Percentiles rank a stretch among this genome's conserved stretches.
These are phyloP conservation scores for Fennellomyces sp. DNA, from an alignment of 371 early-diverging fungal species.

Conservation along the genomic window DNA sequence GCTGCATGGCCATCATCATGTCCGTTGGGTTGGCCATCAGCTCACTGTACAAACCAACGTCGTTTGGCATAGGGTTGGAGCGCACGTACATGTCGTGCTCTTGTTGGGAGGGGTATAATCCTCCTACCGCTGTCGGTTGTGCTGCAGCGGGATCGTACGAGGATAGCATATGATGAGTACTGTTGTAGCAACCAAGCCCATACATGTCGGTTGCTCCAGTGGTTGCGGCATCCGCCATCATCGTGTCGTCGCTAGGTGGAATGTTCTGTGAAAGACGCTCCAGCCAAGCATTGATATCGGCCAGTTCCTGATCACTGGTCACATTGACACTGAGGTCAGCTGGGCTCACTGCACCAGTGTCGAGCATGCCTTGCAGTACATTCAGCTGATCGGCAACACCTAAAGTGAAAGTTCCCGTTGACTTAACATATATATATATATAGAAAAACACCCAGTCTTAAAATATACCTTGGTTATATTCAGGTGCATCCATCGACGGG, in stretches of 20 bases:
- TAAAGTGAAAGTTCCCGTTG: too few species aligned
- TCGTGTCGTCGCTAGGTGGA: background rate
- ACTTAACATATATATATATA: background rate
- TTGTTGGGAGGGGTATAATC: constrained; percentile 3
- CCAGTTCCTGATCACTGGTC: constrained; percentile 32
- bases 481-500: constrained; percentile 7
- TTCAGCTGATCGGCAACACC: constrained; percentile 18
- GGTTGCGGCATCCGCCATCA: constrained; percentile 5
- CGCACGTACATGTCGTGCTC: constrained; percentile 18
- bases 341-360: constrained; percentile 17
- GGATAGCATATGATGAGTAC: background rate
- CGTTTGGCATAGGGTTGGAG: constrained; percentile 8
- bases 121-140: background rate
- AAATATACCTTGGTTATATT: constrained; percentile 15
- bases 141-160: background rate
- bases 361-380: constrained; percentile 16
- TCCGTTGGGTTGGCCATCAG: background rate
- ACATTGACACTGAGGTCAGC: constrained; percentile 29
- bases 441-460: background rate
- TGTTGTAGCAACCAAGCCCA: constrained; percentile 1
- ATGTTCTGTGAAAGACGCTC: constrained; percentile 14
- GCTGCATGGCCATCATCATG: constrained; percentile 3
- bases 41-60: background rate
- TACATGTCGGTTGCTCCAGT: background rate
- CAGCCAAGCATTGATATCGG: constrained; percentile 41